Conservation (phyloP, 371 early-diverging fungal genomes). For the Rhizopus sp. region DNA sequence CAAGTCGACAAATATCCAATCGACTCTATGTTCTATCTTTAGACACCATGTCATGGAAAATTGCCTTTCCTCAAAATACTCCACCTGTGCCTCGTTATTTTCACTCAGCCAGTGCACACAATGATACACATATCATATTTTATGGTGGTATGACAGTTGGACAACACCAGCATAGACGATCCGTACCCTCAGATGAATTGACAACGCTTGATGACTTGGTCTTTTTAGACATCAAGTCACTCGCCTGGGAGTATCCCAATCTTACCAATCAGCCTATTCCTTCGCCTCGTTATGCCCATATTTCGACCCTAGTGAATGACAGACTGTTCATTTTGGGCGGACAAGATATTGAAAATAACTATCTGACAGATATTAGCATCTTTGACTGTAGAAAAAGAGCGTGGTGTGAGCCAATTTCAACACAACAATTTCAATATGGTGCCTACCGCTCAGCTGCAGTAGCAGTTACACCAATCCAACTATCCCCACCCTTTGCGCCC, state of each 20-base stretch:
- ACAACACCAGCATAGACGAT: conserved; percentile 16
- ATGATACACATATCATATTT: conserved; percentile 38
- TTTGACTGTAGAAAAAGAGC: conserved; percentile 54
- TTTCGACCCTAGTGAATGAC: conserved; percentile 55
- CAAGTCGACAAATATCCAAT: conserved; percentile 58
- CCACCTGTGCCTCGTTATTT: conserved; percentile 64
- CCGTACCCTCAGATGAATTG: conserved; percentile 3
- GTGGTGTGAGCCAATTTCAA: conserved; percentile 59
- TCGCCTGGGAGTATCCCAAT: conserved; percentile 52
- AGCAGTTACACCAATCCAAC: conserved; percentile 41
- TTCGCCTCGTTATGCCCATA: conserved; percentile 69
- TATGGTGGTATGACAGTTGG: conserved; percentile 61
- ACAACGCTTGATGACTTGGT: conserved; percentile 59
- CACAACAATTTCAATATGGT: conserved; percentile 59
- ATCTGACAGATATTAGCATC: conserved; percentile 67
- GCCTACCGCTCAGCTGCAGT: conserved; percentile 71
- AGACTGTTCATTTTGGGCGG: conserved; percentile 69
- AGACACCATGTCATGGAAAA: conserved; percentile 47
- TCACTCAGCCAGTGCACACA: conserved; percentile 60
- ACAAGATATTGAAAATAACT: conserved; percentile 66
- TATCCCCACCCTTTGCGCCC: conserved; percentile 28
- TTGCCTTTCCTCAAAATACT: conserved; percentile 27
- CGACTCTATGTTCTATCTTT: conserved; percentile 60
- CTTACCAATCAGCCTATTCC: conserved; percentile 32
- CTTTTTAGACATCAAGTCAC: conserved; percentile 42